phyloP scores from a whole-genome alignment of 441 rosid species.

The Corymbia citriodora region DNA sequence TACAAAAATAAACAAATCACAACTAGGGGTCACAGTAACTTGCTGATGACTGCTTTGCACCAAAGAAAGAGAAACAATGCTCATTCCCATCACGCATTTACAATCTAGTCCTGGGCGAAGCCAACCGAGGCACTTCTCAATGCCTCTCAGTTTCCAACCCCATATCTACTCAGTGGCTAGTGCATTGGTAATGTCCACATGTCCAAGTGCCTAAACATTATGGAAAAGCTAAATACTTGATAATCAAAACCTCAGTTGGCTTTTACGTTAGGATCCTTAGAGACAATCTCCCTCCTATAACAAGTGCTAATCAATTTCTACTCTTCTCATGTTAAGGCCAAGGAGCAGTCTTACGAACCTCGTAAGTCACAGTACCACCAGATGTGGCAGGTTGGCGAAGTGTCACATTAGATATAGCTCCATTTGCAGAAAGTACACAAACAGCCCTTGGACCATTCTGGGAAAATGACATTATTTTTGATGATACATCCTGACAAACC shows the following conservation, averaged over 20 bases:
- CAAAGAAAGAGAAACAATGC: not conserved
- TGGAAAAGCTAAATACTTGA: not conserved
- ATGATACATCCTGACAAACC: conserved; percentile 15
- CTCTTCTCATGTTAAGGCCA: not conserved
- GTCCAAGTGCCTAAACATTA: not conserved
- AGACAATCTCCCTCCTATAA: not conserved
- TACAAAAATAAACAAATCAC: not conserved
- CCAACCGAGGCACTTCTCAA: not conserved
- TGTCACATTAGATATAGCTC: conserved; percentile 22
- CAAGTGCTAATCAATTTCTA: not conserved
- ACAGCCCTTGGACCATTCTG: conserved; percentile 18
- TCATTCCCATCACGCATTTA: not conserved
- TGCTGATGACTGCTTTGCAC: not conserved
- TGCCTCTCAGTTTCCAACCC: not conserved
- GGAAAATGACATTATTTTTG: conserved; percentile 19
- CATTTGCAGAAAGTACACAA: conserved; percentile 21
- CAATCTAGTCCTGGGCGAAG: not conserved
- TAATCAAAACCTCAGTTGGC: not conserved
- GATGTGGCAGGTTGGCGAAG: conserved; percentile 23
- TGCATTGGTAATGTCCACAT: not conserved
- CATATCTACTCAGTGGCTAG: not conserved
- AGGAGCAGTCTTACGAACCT: conserved; percentile 2
- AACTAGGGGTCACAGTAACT: not conserved
- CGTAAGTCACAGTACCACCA: conserved; percentile 20
- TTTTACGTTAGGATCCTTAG: not conserved